These are phyloP conservation scores for Ceratocystis alfenasii DNA, from an alignment of 2,329 filamentous ascomycete genomes.

Conservation along the genomic window DNA sequence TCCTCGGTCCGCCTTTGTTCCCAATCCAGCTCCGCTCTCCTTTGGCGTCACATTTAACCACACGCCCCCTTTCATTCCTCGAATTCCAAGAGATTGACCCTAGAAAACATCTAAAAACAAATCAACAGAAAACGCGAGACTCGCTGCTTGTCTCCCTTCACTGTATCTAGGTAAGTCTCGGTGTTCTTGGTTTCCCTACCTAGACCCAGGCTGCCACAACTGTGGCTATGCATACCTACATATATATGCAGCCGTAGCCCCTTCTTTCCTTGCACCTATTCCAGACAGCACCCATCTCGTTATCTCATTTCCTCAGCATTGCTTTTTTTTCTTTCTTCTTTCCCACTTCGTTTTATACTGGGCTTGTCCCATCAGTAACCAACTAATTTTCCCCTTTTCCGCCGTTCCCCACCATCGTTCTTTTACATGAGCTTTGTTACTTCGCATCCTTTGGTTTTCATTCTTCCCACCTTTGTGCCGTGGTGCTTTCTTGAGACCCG, in stretches of 20 bases:
- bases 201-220: slow-evolving; percentile 3
- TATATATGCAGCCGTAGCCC: slow-evolving; percentile 1
- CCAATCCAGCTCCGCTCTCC: not conserved
- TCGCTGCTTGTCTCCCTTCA: not conserved
- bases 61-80: slow-evolving; percentile 14
- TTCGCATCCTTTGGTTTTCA: not conserved
- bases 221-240: not conserved
- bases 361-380: slow-evolving; percentile 7
- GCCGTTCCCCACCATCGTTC: slow-evolving; percentile 19
- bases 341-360: not conserved
- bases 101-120: slow-evolving; percentile 7
- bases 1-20: not conserved
- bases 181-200: not conserved
- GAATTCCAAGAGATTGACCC: slow-evolving; percentile 13
- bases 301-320: not conserved
- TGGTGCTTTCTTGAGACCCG: slow-evolving; percentile 1
- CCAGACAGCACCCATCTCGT: not conserved
- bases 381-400: slow-evolving; percentile 13
- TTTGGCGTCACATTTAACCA: not conserved
- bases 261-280: not conserved
- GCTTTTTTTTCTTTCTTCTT: not conserved
- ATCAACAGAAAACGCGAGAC: not conserved
- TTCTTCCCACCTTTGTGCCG: not conserved
- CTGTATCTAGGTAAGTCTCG: not conserved
- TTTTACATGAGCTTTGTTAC: slow-evolving; percentile 18